Evolutionary conservation across 192 early-diverging fungal genomes (phyloP).

Genomic region (Cetraspora pellucida): DNA sequence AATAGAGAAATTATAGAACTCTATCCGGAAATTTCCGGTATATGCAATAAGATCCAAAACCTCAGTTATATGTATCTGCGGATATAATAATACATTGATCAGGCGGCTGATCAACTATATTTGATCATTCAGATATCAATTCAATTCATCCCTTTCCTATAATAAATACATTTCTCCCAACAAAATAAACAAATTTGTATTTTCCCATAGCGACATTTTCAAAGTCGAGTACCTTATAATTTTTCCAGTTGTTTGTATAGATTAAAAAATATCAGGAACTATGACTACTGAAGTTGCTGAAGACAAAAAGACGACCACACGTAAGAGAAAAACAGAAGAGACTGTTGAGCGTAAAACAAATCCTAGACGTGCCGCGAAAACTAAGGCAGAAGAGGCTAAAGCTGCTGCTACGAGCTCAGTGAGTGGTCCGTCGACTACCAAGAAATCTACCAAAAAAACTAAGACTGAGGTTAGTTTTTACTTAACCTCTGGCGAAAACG

Average conservation of each 20-base stretch:
- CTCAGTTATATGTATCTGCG: too few species aligned
- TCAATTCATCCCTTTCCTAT: too few species aligned
- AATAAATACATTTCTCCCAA: too few species aligned
- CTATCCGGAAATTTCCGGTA: too few species aligned
- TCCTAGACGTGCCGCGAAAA: constrained; percentile 35
- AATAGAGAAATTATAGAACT: too few species aligned
- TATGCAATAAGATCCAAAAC: too few species aligned
- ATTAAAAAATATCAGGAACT: not conserved
- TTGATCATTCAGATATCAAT: too few species aligned
- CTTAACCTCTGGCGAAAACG: not conserved
- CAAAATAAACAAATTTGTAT: too few species aligned
- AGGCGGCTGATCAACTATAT: too few species aligned
- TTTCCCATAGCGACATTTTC: too few species aligned
- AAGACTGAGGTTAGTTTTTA: constrained; percentile 28
- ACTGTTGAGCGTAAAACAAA: constrained; percentile 31
- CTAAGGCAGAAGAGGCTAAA: constrained; percentile 33
- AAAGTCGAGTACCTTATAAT: too few species aligned
- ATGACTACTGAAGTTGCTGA: constrained; percentile 22
- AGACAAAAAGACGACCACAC: constrained; percentile 13
- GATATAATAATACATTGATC: too few species aligned
- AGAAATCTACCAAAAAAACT: constrained; percentile 29
- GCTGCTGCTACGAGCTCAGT: constrained; percentile 17
- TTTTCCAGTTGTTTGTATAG: not conserved
- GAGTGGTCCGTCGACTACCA: not conserved
- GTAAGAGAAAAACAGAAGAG: constrained; percentile 29